Evolutionary conservation across 2,329 filamentous ascomycete genomes (phyloP), one percentile per base, ranked within the genome.

Genomic region (Aspergillus sp.): DNA sequence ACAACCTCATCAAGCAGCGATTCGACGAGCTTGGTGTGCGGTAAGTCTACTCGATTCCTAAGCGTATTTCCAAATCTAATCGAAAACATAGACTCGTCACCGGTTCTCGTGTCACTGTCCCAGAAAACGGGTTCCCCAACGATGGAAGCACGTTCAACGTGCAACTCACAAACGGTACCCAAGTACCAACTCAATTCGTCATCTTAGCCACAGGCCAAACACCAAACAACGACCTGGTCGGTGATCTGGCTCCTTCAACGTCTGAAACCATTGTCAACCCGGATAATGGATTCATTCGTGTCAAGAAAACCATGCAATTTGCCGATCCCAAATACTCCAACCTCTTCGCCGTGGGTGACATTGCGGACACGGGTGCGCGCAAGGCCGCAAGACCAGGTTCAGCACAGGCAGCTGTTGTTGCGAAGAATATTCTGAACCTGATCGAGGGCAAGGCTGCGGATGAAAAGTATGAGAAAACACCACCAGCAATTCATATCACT

Each of bases 191-290:
- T 36, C 57, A 54, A 62, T 72, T 64, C 54, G 72, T 59, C 36
- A 72, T 76, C 27, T 54, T 69, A 1, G 73, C 71, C 3, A 76
- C 70, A 0, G 73, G 74, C 3, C 73, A 76, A 54, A 69, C 54
- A n/a, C 70, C 73, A 0, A 73, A 74, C 33, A 73, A 70, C 9
- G 50, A 59, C 10, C 56, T 74, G 5, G 43, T 76, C 6, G 38
- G 52, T 2, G 41, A 57, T 5, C 44, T 73, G 3, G 52, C 59
- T 1, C 51, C 64, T 1, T 56, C 57, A 0, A 40, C 39, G 0
- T 29, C 54, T 0, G 47, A 51, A 6, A 58, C 58, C 1, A 45
- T 67, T 1, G 43, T 65, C 4, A 68, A 67, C 45, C 62, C 60
- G 0, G 49, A 58, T 1, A 66, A 65, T 41, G 63, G 62, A 5